Percentiles rank a stretch among this genome's conserved stretches.
phyloP scores from a whole-genome alignment of 2,329 filamentous ascomycete genomes.

The Phialophora chinensis region DNA sequence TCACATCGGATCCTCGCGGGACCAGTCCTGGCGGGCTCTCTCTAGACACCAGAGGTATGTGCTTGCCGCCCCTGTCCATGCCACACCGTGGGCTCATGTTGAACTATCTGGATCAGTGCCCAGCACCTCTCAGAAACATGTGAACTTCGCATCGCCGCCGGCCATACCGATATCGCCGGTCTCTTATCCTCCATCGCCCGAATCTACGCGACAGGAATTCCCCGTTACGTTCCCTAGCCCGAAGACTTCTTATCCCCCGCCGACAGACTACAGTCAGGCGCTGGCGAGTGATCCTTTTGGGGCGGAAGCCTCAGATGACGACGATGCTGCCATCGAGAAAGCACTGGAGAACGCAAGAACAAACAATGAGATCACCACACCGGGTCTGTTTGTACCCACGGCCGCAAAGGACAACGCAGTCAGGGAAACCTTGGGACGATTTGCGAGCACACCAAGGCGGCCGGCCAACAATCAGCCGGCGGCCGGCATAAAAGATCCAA shows the following conservation, averaged over 20 bases:
- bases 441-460: slow-evolving; percentile 32
- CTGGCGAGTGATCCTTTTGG: slow-evolving; percentile 49
- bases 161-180: slow-evolving; percentile 39
- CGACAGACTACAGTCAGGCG: slow-evolving; percentile 40
- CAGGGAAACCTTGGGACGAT: slow-evolving; percentile 37
- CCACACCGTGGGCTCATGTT: slow-evolving; percentile 5
- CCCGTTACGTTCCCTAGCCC: slow-evolving; percentile 27
- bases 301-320: slow-evolving; percentile 41
- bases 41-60: slow-evolving; percentile 38
- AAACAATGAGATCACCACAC: slow-evolving; percentile 33
- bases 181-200: slow-evolving; percentile 39
- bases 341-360: slow-evolving; percentile 39
- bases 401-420: slow-evolving; percentile 28
- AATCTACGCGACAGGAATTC: slow-evolving; percentile 37
- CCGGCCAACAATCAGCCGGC: slow-evolving; percentile 8
- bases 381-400: slow-evolving; percentile 16
- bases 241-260: slow-evolving; percentile 15
- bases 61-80: not conserved
- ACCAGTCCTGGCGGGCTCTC: slow-evolving; percentile 31
- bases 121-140: slow-evolving; percentile 35
- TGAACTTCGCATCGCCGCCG: slow-evolving; percentile 38
- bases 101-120: slow-evolving; percentile 21
- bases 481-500: slow-evolving; percentile 17
- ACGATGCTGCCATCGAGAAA: slow-evolving; percentile 41
- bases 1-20: slow-evolving; percentile 35